Base-by-base conservation (phyloP, 805 yeast species). In the Yarrowia sp. region DNA sequence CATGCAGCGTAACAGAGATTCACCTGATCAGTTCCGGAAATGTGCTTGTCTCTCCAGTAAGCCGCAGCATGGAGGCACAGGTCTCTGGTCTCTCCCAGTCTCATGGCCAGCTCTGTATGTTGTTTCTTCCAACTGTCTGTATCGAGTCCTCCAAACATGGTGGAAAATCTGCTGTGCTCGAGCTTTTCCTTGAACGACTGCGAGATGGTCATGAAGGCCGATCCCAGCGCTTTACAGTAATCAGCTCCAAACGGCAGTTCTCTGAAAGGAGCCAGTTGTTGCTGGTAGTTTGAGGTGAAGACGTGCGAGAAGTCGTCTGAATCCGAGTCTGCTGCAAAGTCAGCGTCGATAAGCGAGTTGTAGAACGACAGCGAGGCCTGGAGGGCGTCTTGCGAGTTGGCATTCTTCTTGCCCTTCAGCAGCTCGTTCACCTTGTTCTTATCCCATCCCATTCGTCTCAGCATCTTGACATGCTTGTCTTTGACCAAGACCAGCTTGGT, bases 381-480 rank as follows among this genome's bases (percentile, higher is more conserved):
- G n/a, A 63, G 40, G 2, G 55, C 45, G 22, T 63, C 67, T 5
- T 53, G 26, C 4, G 67, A 49, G 38, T 38, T 49, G 22, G 67
- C 55, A 22, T 48, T 48, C 45, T 48, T 49, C 56, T 49, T 63
- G 5, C 67, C 67, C 56, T 63, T 63, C 16, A 63, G 46, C 45
- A 63, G 10, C n/a, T 48, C 67, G 45, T 48, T 49, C 16, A 63
- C 56, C 48, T 49, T 46, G 45, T 63, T 48, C 56, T 63, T 63
- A 14, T 63, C 56, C 67, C 67, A 63, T 22, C 67, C 67, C 56
- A 49, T 63, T 38, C 67, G 67, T 11, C 67, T 19, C 46, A 63
- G 56, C 55, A 63, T 46, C 38, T 63, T 63, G 38, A 40, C 11
- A 26, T 63, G 48, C 40, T 63, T 63, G 26, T 49, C 56, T 38